phyloP scores from a whole-genome alignment of 2,329 filamentous ascomycete species.

The Hymenoscyphus repandus region DNA sequence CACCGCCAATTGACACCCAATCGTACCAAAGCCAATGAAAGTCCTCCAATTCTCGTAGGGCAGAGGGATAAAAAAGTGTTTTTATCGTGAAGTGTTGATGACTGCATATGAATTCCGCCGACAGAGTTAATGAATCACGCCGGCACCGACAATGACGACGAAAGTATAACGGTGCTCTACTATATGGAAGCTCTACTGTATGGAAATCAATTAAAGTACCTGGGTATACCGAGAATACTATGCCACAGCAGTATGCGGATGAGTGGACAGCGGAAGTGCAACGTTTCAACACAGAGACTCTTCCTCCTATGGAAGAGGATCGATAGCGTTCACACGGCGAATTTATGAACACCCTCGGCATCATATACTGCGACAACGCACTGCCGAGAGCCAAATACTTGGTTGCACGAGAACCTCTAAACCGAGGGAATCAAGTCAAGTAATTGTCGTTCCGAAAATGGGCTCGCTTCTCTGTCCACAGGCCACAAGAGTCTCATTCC shows the following conservation, averaged over 20 bases:
- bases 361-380: too few species aligned
- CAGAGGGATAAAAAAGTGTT: constrained; percentile 6
- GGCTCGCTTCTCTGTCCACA: too few species aligned
- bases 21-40: constrained; percentile 9
- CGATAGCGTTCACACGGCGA: neutral
- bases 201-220: neutral
- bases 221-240: neutral
- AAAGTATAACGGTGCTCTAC: neutral
- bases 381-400: too few species aligned
- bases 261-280: constrained; percentile 1
- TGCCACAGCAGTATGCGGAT: constrained; percentile 10
- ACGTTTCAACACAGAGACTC: constrained; percentile 14
- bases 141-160: constrained; percentile 4
- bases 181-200: neutral
- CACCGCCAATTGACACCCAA: constrained; percentile 12
- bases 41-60: constrained; percentile 4
- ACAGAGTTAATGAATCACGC: constrained; percentile 6
- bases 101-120: constrained; percentile 12
- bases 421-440: too few species aligned
- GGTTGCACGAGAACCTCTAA: too few species aligned
- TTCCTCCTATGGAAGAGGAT: constrained; percentile 9
- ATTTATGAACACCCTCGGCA: neutral
- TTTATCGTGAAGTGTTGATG: constrained; percentile 6
- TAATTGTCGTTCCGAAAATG: too few species aligned
- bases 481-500: too few species aligned